Conservation (phyloP, 225 moss, liverwort and hornwort species). For the Physcomitrium patens region DNA sequence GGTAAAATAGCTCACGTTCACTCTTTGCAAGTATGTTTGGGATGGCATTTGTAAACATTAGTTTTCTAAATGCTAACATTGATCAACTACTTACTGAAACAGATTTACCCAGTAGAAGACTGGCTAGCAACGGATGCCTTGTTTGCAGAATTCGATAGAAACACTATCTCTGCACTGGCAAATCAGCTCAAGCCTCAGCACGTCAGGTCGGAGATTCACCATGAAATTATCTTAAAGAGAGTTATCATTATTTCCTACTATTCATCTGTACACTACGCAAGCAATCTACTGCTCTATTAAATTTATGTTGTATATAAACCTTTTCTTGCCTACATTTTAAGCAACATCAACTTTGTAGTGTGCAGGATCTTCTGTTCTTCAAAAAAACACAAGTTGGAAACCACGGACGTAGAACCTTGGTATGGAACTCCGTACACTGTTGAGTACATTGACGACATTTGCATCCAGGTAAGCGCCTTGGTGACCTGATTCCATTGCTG, state of each 20-base stretch:
- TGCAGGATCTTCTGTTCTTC: slow-evolving; percentile 66
- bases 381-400: slow-evolving; percentile 43
- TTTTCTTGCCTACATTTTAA: background rate
- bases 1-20: slow-evolving; percentile 1
- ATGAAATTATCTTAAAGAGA: background rate
- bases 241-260: background rate
- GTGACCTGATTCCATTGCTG: background rate
- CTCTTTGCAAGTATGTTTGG: background rate
- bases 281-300: background rate
- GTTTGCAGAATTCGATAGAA: slow-evolving; percentile 55
- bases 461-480: slow-evolving; percentile 45
- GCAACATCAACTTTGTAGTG: background rate
- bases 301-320: background rate
- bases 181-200: slow-evolving; percentile 49
- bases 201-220: slow-evolving; percentile 48
- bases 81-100: background rate
- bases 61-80: background rate
- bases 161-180: slow-evolving; percentile 36
- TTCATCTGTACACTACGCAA: background rate
- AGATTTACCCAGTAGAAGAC: slow-evolving; percentile 59
- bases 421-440: slow-evolving; percentile 55
- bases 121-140: slow-evolving; percentile 64
- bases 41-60: background rate
- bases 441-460: slow-evolving; percentile 43
- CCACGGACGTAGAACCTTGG: slow-evolving; percentile 61